Conservation (phyloP, 176 grass and related monocot genomes). For the Thalia dealbata region DNA sequence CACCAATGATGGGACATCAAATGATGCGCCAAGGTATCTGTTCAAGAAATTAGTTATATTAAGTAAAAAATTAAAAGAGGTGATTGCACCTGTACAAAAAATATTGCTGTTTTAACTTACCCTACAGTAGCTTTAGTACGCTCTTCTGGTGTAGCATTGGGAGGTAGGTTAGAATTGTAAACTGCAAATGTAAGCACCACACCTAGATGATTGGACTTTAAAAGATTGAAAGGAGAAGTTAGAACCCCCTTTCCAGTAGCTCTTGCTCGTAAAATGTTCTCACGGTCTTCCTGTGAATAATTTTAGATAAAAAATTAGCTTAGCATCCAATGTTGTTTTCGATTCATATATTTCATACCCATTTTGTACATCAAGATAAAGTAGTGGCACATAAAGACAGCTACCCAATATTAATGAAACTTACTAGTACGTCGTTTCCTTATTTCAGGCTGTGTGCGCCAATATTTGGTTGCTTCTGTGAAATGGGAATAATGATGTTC, state of each 20-base stretch:
- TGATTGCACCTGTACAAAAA: neutral
- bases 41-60: constrained; percentile 17
- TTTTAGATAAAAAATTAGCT: neutral
- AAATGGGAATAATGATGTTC: neutral
- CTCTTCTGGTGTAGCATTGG: constrained; percentile 42
- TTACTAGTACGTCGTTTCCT: neutral
- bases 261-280: constrained; percentile 66
- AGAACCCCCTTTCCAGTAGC: constrained; percentile 60
- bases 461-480: neutral
- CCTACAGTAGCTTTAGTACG: constrained; percentile 51
- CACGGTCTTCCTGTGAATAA: constrained; percentile 47
- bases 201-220: constrained; percentile 67
- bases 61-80: neutral
- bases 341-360: neutral
- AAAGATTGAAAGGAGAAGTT: constrained; percentile 63
- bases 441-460: neutral
- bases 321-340: neutral
- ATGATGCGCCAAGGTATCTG: constrained; percentile 74
- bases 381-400: neutral
- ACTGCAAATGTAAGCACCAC: constrained; percentile 79
- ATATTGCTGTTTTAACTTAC: constrained; percentile 15
- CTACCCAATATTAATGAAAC: neutral
- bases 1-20: constrained; percentile 76
- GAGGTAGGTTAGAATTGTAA: constrained; percentile 55
- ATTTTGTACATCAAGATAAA: neutral